Evolutionary conservation across 2,329 filamentous ascomycete genomes (phyloP).

Genomic region (Furcasterigmium furcatum): DNA sequence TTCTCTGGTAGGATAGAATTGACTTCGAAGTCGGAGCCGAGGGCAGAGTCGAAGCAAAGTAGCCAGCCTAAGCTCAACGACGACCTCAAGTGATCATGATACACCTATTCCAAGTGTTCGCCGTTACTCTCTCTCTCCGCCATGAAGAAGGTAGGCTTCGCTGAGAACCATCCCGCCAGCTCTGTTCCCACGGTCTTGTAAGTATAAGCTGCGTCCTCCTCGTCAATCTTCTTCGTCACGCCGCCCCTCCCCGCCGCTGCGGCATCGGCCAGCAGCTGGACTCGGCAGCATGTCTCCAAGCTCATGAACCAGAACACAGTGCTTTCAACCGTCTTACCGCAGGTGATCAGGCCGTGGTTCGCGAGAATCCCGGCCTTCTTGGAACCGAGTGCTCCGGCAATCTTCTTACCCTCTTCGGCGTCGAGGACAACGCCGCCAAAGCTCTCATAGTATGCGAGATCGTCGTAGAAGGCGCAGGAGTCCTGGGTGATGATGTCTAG

Average conservation of each 20-base stretch:
- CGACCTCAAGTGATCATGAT: too few relatives aligned
- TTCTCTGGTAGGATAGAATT: too few relatives aligned
- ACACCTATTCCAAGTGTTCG: background rate
- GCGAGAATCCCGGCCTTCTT: conserved; percentile 51
- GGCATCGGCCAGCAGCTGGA: conserved; percentile 52
- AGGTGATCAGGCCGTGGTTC: conserved; percentile 53
- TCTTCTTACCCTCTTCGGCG: conserved; percentile 19
- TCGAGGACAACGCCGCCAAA: background rate
- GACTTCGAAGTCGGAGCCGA: too few relatives aligned
- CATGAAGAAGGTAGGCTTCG: conserved; percentile 69
- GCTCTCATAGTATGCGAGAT: conserved; percentile 33
- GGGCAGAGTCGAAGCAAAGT: too few relatives aligned
- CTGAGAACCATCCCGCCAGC: conserved; percentile 65
- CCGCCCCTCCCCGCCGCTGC: conserved; percentile 60
- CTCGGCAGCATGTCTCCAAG: conserved; percentile 45
- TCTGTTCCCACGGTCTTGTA: conserved; percentile 62
- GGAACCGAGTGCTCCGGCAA: conserved; percentile 41
- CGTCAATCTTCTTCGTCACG: conserved; percentile 62
- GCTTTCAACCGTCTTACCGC: conserved; percentile 45
- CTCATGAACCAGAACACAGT: conserved; percentile 52
- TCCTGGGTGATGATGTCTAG: conserved; percentile 66
- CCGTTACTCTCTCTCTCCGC: conserved; percentile 7
- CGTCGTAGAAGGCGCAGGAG: conserved; percentile 57
- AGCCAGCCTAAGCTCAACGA: too few relatives aligned
- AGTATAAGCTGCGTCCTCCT: conserved; percentile 66